Percentiles rank a stretch among this genome's conserved stretches.
Conservation (phyloP, 202 grass and related monocot species). For the Bolboschoenoplectus hybrid region DNA sequence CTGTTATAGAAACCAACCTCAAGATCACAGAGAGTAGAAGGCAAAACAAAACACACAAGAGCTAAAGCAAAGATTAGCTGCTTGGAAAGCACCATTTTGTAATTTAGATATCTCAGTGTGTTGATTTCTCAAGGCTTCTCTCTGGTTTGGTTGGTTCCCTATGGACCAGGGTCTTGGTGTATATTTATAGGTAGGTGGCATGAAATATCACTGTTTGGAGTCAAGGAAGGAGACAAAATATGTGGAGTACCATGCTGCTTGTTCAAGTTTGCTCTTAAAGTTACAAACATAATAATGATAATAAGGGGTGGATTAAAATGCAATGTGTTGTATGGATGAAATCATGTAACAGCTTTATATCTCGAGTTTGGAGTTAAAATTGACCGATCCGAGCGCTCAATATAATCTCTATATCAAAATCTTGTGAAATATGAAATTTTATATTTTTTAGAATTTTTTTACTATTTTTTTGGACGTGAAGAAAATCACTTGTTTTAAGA, state of each 20-base stretch:
- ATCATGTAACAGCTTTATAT: too few species aligned
- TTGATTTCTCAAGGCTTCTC: conserved; percentile 6
- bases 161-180: neutral
- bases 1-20: conserved; percentile 71
- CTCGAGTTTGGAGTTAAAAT: too few species aligned
- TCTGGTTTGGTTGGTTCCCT: neutral
- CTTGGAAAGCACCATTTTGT: conserved; percentile 31
- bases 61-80: conserved; percentile 6
- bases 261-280: neutral
- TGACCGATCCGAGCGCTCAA: too few species aligned
- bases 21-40: conserved; percentile 44
- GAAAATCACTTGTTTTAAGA: too few species aligned
- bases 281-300: too few species aligned
- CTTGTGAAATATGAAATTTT: too few species aligned
- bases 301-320: too few species aligned
- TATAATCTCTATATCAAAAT: too few species aligned
- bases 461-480: too few species aligned
- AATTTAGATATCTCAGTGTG: neutral
- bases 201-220: conserved; percentile 1
- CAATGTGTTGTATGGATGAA: too few species aligned
- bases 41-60: conserved; percentile 9
- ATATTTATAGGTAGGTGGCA: conserved; percentile 15
- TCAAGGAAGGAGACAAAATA: neutral
- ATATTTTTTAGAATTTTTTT: too few species aligned
- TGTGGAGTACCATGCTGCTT: neutral